Percentiles rank a stretch among this genome's conserved stretches.
These are phyloP conservation scores for Misopates orontium DNA, from an alignment of 257 asterid genomes.

Conservation along the genomic window DNA sequence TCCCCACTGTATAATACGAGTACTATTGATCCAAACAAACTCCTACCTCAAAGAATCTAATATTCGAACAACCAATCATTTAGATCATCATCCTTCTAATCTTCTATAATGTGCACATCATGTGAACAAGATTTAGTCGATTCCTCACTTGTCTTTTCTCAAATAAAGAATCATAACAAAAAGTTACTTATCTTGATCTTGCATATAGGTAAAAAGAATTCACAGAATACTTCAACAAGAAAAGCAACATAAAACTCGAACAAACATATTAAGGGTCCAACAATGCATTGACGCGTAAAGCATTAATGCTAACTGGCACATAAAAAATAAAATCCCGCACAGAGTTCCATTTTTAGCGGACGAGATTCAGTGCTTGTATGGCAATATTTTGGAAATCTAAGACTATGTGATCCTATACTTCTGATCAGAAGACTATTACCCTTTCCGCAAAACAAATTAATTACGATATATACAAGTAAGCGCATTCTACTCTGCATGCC, in stretches of 20 bases:
- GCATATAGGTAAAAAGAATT: not conserved
- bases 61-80: not conserved
- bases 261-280: not conserved
- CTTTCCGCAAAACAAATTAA: not conserved
- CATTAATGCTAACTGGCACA: not conserved
- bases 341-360: too few relatives aligned
- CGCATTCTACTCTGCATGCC: too few relatives aligned
- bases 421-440: not conserved
- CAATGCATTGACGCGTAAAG: not conserved
- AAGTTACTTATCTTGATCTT: not conserved
- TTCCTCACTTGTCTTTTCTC: not conserved
- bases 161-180: not conserved
- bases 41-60: not conserved
- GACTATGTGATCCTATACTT: too few relatives aligned
- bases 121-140: not conserved
- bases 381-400: too few relatives aligned
- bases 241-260: not conserved
- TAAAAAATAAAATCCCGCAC: not conserved
- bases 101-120: not conserved
- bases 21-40: too few relatives aligned
- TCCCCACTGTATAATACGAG: too few relatives aligned
- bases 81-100: constrained; percentile 2
- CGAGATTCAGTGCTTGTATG: too few relatives aligned
- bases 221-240: not conserved
- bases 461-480: not conserved